These are phyloP conservation scores for Cicer arietinum DNA, from an alignment of 306 rosid species.

Conservation along the genomic window DNA sequence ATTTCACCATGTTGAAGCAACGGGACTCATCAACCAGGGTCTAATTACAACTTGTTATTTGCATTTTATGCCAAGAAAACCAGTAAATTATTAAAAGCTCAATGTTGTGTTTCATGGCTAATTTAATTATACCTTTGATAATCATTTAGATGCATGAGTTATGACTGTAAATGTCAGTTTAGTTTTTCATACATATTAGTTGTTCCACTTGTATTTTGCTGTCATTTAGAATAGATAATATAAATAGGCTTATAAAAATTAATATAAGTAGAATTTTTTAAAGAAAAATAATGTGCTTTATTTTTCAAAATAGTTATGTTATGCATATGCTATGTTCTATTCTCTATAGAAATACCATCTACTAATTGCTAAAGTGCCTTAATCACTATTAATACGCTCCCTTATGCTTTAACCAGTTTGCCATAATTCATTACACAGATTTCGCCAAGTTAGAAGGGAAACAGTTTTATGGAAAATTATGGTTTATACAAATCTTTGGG, in stretches of 20 bases:
- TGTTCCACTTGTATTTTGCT: background rate
- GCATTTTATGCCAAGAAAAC: background rate
- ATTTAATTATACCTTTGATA: slow-evolving; percentile 1
- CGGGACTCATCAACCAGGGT: background rate
- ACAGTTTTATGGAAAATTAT: slow-evolving; percentile 10
- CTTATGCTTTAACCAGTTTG: slow-evolving; percentile 13
- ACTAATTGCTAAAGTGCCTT: background rate
- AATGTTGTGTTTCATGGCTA: background rate
- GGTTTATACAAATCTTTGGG: slow-evolving; percentile 13
- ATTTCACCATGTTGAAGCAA: background rate
- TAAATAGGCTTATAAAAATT: no score
- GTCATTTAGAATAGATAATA: slow-evolving; percentile 1
- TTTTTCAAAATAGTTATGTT: slow-evolving; percentile 12
- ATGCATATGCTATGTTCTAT: background rate
- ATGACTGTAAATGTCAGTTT: background rate
- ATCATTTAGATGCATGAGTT: slow-evolving; percentile 8
- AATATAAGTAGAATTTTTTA: no score
- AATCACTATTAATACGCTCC: slow-evolving; percentile 19
- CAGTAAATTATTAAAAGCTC: slow-evolving; percentile 8
- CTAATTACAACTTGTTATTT: background rate
- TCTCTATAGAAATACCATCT: slow-evolving; percentile 2
- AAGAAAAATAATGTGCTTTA: background rate
- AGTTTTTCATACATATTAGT: slow-evolving; percentile 15
- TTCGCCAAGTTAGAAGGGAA: background rate
- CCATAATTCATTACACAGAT: background rate